Conservation (phyloP, 108 stramenopile species). For the Cyclotella sp. region DNA sequence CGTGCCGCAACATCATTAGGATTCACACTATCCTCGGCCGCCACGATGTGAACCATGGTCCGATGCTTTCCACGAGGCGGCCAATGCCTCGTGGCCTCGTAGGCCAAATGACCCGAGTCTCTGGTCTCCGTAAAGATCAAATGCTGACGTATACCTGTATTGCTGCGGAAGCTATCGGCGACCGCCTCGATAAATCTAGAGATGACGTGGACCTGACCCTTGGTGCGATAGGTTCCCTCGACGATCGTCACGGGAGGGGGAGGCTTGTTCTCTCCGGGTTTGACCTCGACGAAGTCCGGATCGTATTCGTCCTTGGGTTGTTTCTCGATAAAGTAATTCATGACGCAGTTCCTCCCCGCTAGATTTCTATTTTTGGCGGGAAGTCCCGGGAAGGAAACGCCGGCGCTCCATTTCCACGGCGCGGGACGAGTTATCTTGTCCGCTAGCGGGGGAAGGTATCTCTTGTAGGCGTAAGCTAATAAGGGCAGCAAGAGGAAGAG, state of each 20-base stretch:
- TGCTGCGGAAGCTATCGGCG: conserved; percentile 56
- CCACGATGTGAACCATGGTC: conserved; percentile 59
- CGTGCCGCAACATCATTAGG: conserved; percentile 17
- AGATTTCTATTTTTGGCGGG: conserved; percentile 33
- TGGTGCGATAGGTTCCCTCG: conserved; percentile 63
- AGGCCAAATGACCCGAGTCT: conserved; percentile 64
- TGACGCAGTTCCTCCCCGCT: conserved; percentile 57
- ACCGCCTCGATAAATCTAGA: conserved; percentile 59
- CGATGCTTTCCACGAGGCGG: conserved; percentile 55
- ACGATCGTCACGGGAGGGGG: conserved; percentile 34
- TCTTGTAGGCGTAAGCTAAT: conserved; percentile 16
- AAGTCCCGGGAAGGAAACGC: conserved; percentile 29
- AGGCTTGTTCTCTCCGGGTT: conserved; percentile 15
- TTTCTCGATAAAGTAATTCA: conserved; percentile 67
- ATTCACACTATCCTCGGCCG: conserved; percentile 32
- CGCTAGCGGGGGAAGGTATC: conserved; percentile 20
- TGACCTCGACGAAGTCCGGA: conserved; percentile 55
- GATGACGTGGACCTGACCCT: conserved; percentile 62
- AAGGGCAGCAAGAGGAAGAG: conserved; percentile 37
- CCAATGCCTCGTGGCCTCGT: conserved; percentile 60
- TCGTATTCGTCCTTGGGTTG: conserved; percentile 62
- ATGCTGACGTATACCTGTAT: conserved; percentile 54
- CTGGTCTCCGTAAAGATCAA: conserved; percentile 54
- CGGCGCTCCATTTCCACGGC: conserved; percentile 41
- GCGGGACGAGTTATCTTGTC: conserved; percentile 40